Evolutionary conservation across 306 rosid genomes (phyloP), one percentile per base, ranked within the genome.

Genomic region (Lablab purpureus): DNA sequence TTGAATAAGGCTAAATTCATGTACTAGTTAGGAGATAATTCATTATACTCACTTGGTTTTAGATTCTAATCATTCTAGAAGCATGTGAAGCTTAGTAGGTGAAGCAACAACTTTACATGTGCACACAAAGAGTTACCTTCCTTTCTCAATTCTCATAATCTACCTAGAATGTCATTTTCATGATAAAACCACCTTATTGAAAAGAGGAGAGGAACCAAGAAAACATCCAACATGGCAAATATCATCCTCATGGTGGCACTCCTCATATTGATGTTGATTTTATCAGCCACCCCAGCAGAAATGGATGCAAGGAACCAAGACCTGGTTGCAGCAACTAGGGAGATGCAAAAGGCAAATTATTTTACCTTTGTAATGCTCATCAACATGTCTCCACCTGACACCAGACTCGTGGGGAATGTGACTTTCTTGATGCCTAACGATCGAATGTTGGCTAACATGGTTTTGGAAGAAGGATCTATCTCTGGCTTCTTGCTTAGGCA

Each of bases 401-500:
- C 70, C 56, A 84, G 78, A 32, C 71, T 88, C 5, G 65, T 71
- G 11, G 84, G 65, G 2, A 89, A 91, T 6, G 63, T 89, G 22
- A 91, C 96, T 19, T 89, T 89, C 89, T 81, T 91, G 84, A 91
- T 91, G 93, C 96, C 96, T 2, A 88, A 87, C 41, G 93, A 91
- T 73, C 73, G 89, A 14, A 81, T 68, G 81, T 80, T 91, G 0
- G 84, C 93, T 1, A 86, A 69, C 56, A 41, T 78, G 51, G 25
- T 17, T 1, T 32, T 87, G 6, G 78, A 69, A 37, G 80, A 59
- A 21, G 82, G 83, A 1, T 49, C 62, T 0, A 23, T 86, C 45
- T 28, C 85, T 0, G 25, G 47, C 19, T 91, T 91, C 83, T 80
- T 91, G 69, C 86, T 87, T 19, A 83, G 84, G 70, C 96, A 89